These are phyloP conservation scores for Leccinum pseudoinsigne DNA, from an alignment of 1,284 basidiomycete genomes.

Conservation along the genomic window DNA sequence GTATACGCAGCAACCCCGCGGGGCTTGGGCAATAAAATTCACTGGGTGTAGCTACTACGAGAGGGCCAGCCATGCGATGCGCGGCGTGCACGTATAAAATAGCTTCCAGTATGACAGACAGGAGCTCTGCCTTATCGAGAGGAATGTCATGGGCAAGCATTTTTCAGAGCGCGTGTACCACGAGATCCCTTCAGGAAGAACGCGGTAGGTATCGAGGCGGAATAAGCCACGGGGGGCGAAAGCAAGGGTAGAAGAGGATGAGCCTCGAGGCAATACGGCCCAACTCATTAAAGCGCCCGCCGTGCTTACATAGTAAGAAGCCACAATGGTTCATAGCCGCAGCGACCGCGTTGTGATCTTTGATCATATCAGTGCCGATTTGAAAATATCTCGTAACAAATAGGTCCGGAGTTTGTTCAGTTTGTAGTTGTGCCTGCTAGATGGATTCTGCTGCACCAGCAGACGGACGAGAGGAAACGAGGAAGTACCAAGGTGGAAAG, in stretches of 20 bases:
- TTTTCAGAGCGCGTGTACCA: background rate
- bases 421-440: background rate
- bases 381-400: background rate
- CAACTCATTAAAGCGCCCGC: background rate
- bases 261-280: background rate
- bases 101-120: constrained; percentile 21
- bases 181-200: background rate
- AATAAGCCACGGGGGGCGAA: background rate
- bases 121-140: constrained; percentile 23
- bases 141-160: background rate
- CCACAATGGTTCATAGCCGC: background rate
- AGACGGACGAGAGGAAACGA: background rate
- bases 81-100: constrained; percentile 13
- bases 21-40: too few relatives aligned
- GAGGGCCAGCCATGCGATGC: too few relatives aligned
- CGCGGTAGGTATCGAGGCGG: background rate
- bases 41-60: too few relatives aligned
- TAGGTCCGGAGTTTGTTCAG: background rate
- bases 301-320: background rate
- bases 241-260: background rate
- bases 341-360: background rate
- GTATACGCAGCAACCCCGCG: too few relatives aligned
- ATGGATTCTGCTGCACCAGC: background rate
- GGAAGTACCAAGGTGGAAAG: background rate
- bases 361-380: background rate